phyloP scores from a whole-genome alignment of 1,284 basidiomycete species.

The Grifola frondosa region DNA sequence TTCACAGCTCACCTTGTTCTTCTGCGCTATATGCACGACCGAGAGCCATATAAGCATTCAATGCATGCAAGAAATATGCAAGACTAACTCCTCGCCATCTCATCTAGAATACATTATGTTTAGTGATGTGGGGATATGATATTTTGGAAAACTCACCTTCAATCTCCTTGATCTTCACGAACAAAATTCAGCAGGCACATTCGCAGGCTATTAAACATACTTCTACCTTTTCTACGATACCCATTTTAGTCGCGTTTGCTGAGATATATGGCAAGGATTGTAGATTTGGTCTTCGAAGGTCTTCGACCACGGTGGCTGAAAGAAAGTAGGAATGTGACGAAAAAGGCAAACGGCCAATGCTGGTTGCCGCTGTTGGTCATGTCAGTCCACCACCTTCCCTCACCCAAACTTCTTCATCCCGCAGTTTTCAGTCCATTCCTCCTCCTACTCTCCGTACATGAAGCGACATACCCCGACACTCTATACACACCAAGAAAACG shows the following conservation, averaged over 20 bases:
- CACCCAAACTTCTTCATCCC: constrained; percentile 6
- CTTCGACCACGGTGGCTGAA: constrained; percentile 5
- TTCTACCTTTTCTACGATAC: constrained; percentile 82
- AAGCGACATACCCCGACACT: constrained; percentile 63
- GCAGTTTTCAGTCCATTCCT: constrained; percentile 3
- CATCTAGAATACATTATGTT: constrained; percentile 54
- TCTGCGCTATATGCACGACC: constrained; percentile 64
- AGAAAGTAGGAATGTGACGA: neutral
- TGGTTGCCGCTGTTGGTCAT: too few relatives aligned
- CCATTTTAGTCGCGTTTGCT: constrained; percentile 54
- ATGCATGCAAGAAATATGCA: constrained; percentile 2
- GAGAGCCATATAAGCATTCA: constrained; percentile 11
- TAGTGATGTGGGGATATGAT: neutral
- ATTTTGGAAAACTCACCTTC: constrained; percentile 81
- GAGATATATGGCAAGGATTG: too few relatives aligned
- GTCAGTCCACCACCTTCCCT: too few relatives aligned
- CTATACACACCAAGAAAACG: constrained; percentile 63
- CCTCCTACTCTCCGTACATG: constrained; percentile 21
- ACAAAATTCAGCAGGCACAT: constrained; percentile 8
- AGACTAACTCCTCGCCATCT: constrained; percentile 89
- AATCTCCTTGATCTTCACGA: constrained; percentile 82
- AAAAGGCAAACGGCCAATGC: neutral
- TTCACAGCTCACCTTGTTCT: constrained; percentile 70
- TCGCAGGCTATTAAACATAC: constrained; percentile 1
- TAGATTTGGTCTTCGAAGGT: too few relatives aligned